Evolutionary conservation across 2,329 filamentous ascomycete genomes (phyloP).

Genomic region (Cucurbitaria berberidis): DNA sequence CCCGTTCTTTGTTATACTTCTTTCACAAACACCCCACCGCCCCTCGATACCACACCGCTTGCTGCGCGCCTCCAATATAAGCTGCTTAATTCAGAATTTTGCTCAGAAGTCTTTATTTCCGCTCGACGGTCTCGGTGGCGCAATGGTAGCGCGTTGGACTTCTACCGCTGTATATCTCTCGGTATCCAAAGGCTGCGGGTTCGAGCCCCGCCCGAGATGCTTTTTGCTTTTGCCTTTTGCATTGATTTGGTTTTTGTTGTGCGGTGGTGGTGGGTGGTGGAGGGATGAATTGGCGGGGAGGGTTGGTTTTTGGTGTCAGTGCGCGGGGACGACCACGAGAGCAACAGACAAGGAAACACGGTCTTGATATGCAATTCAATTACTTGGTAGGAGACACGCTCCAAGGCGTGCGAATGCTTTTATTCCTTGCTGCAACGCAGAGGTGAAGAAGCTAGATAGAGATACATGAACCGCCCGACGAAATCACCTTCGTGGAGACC

Average conservation of each 20-base stretch:
- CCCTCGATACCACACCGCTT: too few relatives aligned
- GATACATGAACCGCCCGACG: neutral
- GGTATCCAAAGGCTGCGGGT: constrained; percentile 45
- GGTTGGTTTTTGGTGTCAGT: neutral
- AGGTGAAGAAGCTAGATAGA: constrained; percentile 1
- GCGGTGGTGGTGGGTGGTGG: neutral
- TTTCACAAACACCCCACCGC: too few relatives aligned
- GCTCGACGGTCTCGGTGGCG: constrained; percentile 35
- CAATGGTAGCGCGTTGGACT: constrained; percentile 46
- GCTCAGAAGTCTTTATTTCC: constrained; percentile 31
- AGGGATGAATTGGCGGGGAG: neutral
- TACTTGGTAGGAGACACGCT: neutral
- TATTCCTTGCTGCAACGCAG: constrained; percentile 5
- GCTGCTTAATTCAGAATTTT: constrained; percentile 1
- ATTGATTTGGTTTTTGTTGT: constrained; percentile 5
- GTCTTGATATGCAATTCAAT: too few relatives aligned
- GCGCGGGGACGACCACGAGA: too few relatives aligned
- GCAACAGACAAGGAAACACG: too few relatives aligned
- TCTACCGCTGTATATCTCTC: constrained; percentile 27
- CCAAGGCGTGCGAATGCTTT: constrained; percentile 9
- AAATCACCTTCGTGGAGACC: neutral
- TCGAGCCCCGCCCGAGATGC: constrained; percentile 43
- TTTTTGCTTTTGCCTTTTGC: constrained; percentile 18
- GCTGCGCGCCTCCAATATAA: neutral
- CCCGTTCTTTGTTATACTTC: too few relatives aligned